Evolutionary conservation across 305 asterid species (phyloP).

Genomic region (Rubia balearica): DNA sequence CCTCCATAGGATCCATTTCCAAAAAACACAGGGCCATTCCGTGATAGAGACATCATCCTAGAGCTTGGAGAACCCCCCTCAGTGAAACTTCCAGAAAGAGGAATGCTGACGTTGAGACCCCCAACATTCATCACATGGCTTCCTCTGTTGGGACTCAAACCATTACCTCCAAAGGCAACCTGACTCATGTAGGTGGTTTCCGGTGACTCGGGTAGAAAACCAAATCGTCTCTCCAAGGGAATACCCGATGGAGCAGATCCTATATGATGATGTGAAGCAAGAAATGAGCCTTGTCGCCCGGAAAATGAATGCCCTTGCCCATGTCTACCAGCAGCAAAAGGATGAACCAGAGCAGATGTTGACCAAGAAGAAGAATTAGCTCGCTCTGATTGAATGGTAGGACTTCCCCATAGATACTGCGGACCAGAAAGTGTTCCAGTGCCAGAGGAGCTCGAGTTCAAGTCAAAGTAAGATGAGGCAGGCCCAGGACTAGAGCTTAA

Average conservation of each 20-base stretch:
- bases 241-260: constrained; percentile 97
- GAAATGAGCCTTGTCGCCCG: constrained; percentile 45
- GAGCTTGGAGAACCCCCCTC: constrained; percentile 62
- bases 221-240: constrained; percentile 68
- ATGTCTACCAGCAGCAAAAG: constrained; percentile 42
- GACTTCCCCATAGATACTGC: constrained; percentile 96
- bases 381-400: constrained; percentile 52
- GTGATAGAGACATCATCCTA: constrained; percentile 51
- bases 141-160: constrained; percentile 43
- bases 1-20: constrained; percentile 73
- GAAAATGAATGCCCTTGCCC: constrained; percentile 47
- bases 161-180: constrained; percentile 40
- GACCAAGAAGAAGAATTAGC: constrained; percentile 54
- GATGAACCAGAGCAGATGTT: constrained; percentile 41
- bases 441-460: constrained; percentile 59
- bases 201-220: constrained; percentile 74
- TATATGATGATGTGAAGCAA: constrained; percentile 56
- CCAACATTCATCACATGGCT: constrained; percentile 41
- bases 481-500: constrained; percentile 51
- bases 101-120: constrained; percentile 44
- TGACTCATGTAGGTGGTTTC: constrained; percentile 56
- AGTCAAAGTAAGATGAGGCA: constrained; percentile 44
- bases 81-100: constrained; percentile 46
- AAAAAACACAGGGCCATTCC: constrained; percentile 51
- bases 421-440: constrained; percentile 87